Percentiles rank a stretch among this genome's conserved stretches.
phyloP scores from a whole-genome alignment of 305 asterid species.

The Petunia hybrid region DNA sequence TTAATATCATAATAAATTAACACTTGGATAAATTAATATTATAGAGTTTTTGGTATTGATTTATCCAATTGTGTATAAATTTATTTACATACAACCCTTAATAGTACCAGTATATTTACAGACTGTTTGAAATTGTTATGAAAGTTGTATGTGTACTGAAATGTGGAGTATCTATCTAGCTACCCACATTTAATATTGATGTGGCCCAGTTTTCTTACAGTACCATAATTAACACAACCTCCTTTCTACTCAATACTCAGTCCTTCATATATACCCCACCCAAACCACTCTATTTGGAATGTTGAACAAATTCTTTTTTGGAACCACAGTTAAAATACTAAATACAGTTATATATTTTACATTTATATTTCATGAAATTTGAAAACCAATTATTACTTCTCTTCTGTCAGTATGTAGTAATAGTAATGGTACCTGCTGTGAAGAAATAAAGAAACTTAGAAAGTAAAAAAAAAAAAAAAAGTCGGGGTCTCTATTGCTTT shows the following conservation, averaged over 20 bases:
- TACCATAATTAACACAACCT: constrained; percentile 44
- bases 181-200: constrained; percentile 51
- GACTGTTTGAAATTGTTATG: constrained; percentile 57
- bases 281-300: constrained; percentile 32
- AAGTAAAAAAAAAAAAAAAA: not conserved
- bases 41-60: no score
- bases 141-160: constrained; percentile 47
- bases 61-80: no score
- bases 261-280: not conserved
- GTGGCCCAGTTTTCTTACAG: constrained; percentile 52
- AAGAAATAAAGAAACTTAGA: not conserved
- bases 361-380: not conserved
- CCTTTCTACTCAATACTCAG: constrained; percentile 21
- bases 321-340: constrained; percentile 30
- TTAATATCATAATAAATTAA: no score
- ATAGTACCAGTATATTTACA: not conserved
- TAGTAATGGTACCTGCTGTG: constrained; percentile 1
- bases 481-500: not conserved
- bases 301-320: constrained; percentile 43
- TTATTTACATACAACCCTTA: no score
- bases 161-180: constrained; percentile 10
- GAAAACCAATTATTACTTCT: not conserved
- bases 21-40: no score
- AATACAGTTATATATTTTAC: constrained; percentile 21
- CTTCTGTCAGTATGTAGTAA: not conserved